Conservation (phyloP, 2,329 filamentous ascomycete species). For the Colletotrichum simmondsii region DNA sequence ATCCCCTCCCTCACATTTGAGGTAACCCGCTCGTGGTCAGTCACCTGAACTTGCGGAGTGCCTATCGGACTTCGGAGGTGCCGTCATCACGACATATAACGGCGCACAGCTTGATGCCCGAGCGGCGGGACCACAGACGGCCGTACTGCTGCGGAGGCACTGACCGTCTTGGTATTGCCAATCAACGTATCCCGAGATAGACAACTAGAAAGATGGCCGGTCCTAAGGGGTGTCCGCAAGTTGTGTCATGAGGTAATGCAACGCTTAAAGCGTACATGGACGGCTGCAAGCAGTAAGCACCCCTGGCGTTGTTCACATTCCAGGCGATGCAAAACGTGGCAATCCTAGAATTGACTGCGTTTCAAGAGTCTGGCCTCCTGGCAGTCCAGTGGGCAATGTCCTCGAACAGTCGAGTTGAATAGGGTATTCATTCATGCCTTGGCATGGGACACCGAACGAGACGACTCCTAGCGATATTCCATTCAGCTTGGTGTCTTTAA, state of each 20-base stretch:
- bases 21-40: not conserved
- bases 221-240: not conserved
- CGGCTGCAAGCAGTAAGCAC: slow-evolving; percentile 15
- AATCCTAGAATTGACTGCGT: slow-evolving; percentile 18
- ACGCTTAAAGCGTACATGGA: slow-evolving; percentile 10
- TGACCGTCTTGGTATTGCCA: not conserved
- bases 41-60: not conserved
- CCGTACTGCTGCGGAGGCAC: not conserved
- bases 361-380: slow-evolving; percentile 21
- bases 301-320: slow-evolving; percentile 10
- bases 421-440: not conserved
- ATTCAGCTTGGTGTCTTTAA: not conserved
- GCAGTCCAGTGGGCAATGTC: slow-evolving; percentile 7
- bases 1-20: not conserved
- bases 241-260: slow-evolving; percentile 12
- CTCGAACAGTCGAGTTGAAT: not conserved
- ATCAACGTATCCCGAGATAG: not conserved
- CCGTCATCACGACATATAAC: not conserved
- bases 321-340: slow-evolving; percentile 18
- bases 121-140: slow-evolving; percentile 1
- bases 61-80: slow-evolving; percentile 4
- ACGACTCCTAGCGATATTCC: not conserved
- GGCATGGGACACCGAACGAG: not conserved
- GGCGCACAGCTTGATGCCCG: slow-evolving; percentile 4
- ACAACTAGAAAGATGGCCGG: not conserved